These are phyloP conservation scores for Parastagonospora avenae DNA, from an alignment of 2,329 filamentous ascomycete genomes.

Conservation along the genomic window DNA sequence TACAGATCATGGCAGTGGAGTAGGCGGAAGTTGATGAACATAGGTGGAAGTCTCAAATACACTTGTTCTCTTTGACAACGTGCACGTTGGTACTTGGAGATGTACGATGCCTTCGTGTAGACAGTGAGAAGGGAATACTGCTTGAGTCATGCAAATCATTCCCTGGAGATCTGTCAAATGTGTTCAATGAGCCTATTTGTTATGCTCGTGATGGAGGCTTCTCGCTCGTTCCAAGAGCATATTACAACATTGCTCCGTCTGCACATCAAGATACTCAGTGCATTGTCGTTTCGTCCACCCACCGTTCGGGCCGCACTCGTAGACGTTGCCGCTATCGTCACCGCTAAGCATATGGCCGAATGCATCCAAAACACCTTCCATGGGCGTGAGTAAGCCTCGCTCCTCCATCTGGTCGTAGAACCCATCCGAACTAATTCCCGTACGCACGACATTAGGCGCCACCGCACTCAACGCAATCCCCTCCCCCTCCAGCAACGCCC, in stretches of 20 bases:
- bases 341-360: conserved; percentile 46
- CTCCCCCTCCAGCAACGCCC: conserved; percentile 47
- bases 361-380: conserved; percentile 48
- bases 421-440: conserved; percentile 42
- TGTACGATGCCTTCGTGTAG: too few species aligned
- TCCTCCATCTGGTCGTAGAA: conserved; percentile 49
- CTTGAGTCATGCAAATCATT: too few species aligned
- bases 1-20: not conserved
- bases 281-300: conserved; percentile 33
- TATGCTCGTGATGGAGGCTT: too few species aligned
- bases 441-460: conserved; percentile 50
- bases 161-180: too few species aligned
- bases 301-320: conserved; percentile 50
- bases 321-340: conserved; percentile 48
- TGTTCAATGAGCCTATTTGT: too few species aligned
- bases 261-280: conserved; percentile 37
- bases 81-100: too few species aligned
- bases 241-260: conserved; percentile 26
- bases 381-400: conserved; percentile 45
- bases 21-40: too few species aligned
- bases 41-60: too few species aligned
- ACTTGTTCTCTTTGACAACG: too few species aligned
- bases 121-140: too few species aligned
- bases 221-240: conserved; percentile 5
- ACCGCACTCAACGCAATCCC: conserved; percentile 51